Evolutionary conservation across 495 filamentous ascomycete genomes (phyloP), one percentile per base, ranked within the genome.

Genomic region (Astrothelium subdiscretum): DNA sequence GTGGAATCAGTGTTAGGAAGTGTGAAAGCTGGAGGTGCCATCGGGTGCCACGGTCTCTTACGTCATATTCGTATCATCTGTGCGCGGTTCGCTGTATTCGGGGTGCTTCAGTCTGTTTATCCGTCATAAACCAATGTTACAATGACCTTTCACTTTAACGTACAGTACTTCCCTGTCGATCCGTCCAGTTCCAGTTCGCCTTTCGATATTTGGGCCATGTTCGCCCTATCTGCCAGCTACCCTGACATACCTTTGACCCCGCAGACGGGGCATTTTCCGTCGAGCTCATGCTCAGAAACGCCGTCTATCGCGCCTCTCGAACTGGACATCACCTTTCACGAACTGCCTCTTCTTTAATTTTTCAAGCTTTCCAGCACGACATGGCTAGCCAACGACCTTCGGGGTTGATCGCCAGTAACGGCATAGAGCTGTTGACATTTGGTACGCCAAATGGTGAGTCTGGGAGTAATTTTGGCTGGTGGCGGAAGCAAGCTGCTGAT

Each of bases 361-460:
- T 5, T 54, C 20, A 29, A 29, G 48, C 48, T 29, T 54, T 54
- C 22, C n/a, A 54, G 0, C 48, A 54, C 24, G 48, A 54, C 15
- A 29, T 54, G 48, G 48, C 48, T 3, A 54, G 48, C 15, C 6
- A 26, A 54, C 48, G 66, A 59, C 76, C 80, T 27, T 78, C 74
- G 6, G 81, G 80, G 24, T 73, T 82, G 38, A 78, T 79, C 59
- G 80, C 79, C 61, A 81, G 73, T 64, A 80, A 75, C 31, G 81
- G 80, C 65, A 81, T 84, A 65, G 80, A 84, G 72, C 78, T 82
- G 26, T 67, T 82, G 6, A 83, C 80, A 10, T 78, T 74, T 32
- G 72, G 67, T 29, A 74, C 79, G 8, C 79, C 79, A 35, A 81
- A 82, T 63, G 79, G 79, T 65, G 12, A 48, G 64, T 32, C 24